Evolutionary conservation across 2,329 filamentous ascomycete genomes (phyloP), one percentile per base, ranked within the genome.

Genomic region (Stenocarpella maydis): DNA sequence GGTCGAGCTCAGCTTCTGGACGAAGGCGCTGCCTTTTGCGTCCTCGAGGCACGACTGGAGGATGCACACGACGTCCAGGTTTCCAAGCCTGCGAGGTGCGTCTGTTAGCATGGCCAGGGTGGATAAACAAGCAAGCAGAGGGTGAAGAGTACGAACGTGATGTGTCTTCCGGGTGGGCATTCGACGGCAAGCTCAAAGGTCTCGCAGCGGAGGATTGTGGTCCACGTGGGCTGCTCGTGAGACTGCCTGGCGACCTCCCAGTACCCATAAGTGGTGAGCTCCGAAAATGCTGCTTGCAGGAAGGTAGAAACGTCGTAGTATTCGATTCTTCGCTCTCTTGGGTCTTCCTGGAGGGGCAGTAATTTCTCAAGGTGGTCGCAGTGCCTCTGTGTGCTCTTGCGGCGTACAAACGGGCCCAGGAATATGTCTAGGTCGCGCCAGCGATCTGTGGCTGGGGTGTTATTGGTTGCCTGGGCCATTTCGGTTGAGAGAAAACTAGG

Each of bases 31-130:
- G 50, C 43, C 64, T 41, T 26, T 47, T 55, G 64, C 26, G 17
- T 37, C 41, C 64, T 66, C 64, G 34, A 66, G 39, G 64, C 64
- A 66, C n/a, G 41, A 47, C 24, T 55, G n/a, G 3, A 66, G 41
- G 21, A 66, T 66, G 50, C 55, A 21, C 28, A 5, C n/a, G 3
- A 66, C 6, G n/a, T 66, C 64, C 47, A 66, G n/a, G 31, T 66
- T 66, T n/a, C 64, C 64, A 39, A 66, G 64, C 6, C 64, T 66
- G 26, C 26, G 12, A 14, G 26, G 12, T 26, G 3, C 10, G 4
- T 43, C 12, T 26, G 28, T 53, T 31, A 43, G 31, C 12, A 31
- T 8, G 8, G 24, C 2, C 9, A 10, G 6, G 34, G 9, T 12
- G 34, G 6, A 5, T 17, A 14, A 19, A 14, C 9, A 6, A 34